Evolutionary conservation across 106 monocot species (phyloP), one percentile per base, ranked within the genome.

Genomic region (Narthecium ossifragum): DNA sequence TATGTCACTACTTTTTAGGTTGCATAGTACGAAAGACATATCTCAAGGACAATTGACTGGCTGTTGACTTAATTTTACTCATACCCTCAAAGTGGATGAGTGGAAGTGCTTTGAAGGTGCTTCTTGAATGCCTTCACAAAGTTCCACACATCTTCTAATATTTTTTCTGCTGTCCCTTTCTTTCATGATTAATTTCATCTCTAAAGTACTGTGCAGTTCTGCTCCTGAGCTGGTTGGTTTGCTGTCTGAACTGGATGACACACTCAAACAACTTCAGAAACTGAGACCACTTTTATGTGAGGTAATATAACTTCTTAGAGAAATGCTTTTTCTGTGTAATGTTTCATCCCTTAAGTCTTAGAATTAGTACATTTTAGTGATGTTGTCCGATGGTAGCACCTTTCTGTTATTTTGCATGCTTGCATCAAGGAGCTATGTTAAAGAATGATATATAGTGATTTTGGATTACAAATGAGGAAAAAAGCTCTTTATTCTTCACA

Each of bases 221-320:
- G 88, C 93, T 59, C 93, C 93, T 37, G 93, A 93, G 68, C 60
- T 93, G 31, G 70, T 93, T 67, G 79, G 88, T 47, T 70, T 93
- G 57, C 79, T 93, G n/a, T 73, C 79, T 34, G 93, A 93, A 65
- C 32, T 93, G 54, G 82, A 85, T 40, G 79, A 82, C 17, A 60
- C 82, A 8, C 29, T 69, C 31, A 50, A 68, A 39, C 69, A 93
- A 55, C 66, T 88, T 14, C 15, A 67, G 54, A 40, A 46, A 29
- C 15, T 85, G 5, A 80, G 80, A 34, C 50, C 59, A 20, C 43
- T 68, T 56, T n/a, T 50, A 29, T 37, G 3, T 46, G 71, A 83
- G 88, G 93, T 93, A 80, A 46, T 12, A 41, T 46, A 9, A 52
- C 9, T 54, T 13, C 17, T n/a, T 31, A 36, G 14, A 41, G 11